Evolutionary conservation across 2,329 filamentous ascomycete genomes (phyloP), one percentile per base, ranked within the genome.

Genomic region (Leptodontidium sp.): DNA sequence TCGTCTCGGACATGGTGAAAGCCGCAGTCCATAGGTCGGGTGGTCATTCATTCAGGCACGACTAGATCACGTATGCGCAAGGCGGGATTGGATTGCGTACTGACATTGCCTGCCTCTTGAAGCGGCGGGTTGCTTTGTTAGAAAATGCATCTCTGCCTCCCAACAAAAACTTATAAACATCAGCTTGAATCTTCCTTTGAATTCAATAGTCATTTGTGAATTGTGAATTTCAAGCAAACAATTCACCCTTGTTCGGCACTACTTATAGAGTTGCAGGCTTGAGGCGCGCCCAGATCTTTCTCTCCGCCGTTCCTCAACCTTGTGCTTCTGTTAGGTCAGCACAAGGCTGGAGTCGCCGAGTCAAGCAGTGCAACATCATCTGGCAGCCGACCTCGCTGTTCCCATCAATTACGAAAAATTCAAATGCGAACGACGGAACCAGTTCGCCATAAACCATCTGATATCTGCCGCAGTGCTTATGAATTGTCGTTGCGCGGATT

Each of bases 341-440:
- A 47, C 68, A 67, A 71, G 67, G 67, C 70, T 69, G 64, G 43
- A 64, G 35, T 53, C 58, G 43, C 59, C 50, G 57, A 29, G 40
- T 65, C 43, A 24, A 61, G 43, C 35, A 55, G 64, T 68, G 38
- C 59, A 67, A 63, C 67, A 50, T 53, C 55, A 35, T 61, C 50
- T 43, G 21, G 47, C 58, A 61, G 53, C 61, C 64, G 61, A 70
- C 61, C 50, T 68, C 58, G 62, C 62, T 63, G 49, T 55, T 58
- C 52, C 24, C 32, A 47, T 68, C 55, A 58, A 58, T 64, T 57
- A 66, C 47, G 43, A 43, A 53, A 58, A 35, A 52, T 21, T 64
- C 40, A 26, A 52, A 70, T 64, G 62, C 61, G 35, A 64, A 62
- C 43, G 43, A 62, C 50, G 14, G 24, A 40, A 62, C 24, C 24